phyloP scores from a whole-genome alignment of 768 basidiomycete genomes.

The Trametes punicea region DNA sequence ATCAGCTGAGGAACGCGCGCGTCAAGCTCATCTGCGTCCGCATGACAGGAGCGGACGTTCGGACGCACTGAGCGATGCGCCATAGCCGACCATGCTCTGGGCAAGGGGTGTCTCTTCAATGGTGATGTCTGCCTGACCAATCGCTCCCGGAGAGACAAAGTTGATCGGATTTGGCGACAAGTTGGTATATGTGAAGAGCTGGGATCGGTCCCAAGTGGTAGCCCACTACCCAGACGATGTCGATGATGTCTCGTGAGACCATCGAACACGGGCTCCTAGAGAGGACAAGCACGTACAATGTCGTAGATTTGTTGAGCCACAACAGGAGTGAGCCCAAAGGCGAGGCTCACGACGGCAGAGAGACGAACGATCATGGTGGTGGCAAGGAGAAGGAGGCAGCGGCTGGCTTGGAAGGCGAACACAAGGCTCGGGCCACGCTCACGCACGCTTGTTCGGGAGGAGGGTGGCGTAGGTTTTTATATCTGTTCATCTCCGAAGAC shows the following conservation, averaged over 20 bases:
- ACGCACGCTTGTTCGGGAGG: constrained; percentile 6
- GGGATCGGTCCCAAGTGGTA: constrained; percentile 37
- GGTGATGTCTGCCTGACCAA: constrained; percentile 59
- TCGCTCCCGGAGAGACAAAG: constrained; percentile 54
- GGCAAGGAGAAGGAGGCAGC: neutral
- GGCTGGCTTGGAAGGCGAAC: neutral
- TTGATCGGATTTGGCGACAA: constrained; percentile 42
- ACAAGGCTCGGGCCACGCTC: neutral
- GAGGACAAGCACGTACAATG: constrained; percentile 22
- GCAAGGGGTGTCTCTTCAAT: constrained; percentile 49
- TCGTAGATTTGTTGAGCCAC: constrained; percentile 32
- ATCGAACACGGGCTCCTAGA: neutral
- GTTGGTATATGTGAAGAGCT: constrained; percentile 52
- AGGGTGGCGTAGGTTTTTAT: neutral
- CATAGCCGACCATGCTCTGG: constrained; percentile 67
- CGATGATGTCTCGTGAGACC: neutral
- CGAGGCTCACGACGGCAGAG: neutral
- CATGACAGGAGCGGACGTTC: neutral
- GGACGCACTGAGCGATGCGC: constrained; percentile 55
- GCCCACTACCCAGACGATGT: constrained; percentile 22
- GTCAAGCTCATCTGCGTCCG: neutral
- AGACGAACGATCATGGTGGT: constrained; percentile 6
- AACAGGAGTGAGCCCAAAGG: neutral
- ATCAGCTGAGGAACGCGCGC: constrained; percentile 47
- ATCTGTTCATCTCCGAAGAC: constrained; percentile 3